These are phyloP conservation scores for Rhizopogon vinicolor DNA, from an alignment of 768 basidiomycete genomes.

Conservation along the genomic window DNA sequence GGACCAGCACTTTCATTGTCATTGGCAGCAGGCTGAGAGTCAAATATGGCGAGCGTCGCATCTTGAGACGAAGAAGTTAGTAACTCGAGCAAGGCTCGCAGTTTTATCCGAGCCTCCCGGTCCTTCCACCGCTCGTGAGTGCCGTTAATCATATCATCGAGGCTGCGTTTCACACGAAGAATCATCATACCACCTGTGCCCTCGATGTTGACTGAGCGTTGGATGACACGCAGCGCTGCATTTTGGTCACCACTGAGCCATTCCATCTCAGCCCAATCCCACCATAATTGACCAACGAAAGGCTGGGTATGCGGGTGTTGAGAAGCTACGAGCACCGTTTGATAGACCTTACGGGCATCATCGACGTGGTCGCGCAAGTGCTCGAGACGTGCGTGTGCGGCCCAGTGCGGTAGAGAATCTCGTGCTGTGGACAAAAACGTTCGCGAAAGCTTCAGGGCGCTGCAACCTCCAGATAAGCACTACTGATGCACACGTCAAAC, in stretches of 20 bases:
- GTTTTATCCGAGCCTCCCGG: conserved; percentile 59
- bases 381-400: conserved; percentile 73
- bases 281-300: conserved; percentile 55
- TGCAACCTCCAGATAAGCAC: conserved; percentile 20
- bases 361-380: conserved; percentile 55
- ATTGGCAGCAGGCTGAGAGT: conserved; percentile 19
- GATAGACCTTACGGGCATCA: conserved; percentile 77
- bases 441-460: conserved; percentile 69
- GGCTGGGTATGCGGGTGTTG: conserved; percentile 29
- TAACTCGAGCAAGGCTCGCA: conserved; percentile 63
- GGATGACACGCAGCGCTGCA: conserved; percentile 47
- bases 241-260: conserved; percentile 57
- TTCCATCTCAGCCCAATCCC: conserved; percentile 83
- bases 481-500: conserved; percentile 3
- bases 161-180: conserved; percentile 57
- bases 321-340: conserved; percentile 54
- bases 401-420: conserved; percentile 64
- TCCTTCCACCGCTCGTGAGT: conserved; percentile 44
- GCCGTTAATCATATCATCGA: conserved; percentile 47
- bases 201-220: conserved; percentile 50
- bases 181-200: conserved; percentile 49
- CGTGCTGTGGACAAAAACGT: conserved; percentile 49
- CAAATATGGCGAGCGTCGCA: conserved; percentile 35
- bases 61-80: conserved; percentile 40
- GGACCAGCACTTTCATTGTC: conserved; percentile 4